These are phyloP conservation scores for Arthromyces matolae DNA, from an alignment of 768 basidiomycete genomes.

Conservation along the genomic window DNA sequence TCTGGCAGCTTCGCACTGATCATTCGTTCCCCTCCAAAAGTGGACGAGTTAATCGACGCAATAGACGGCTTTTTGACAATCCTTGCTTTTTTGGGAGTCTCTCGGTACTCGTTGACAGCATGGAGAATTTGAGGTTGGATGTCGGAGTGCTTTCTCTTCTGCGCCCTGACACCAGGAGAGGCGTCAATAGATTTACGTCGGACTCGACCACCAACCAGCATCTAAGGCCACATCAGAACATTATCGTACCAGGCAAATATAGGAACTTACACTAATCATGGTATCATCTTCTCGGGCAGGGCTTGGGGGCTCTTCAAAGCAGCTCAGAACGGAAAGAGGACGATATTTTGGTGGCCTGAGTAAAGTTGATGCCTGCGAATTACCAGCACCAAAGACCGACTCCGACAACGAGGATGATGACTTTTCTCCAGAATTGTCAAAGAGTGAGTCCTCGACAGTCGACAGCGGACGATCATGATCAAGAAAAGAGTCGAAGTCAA, in stretches of 20 bases:
- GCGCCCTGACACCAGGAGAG: constrained; percentile 65
- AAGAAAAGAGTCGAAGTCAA: constrained; percentile 68
- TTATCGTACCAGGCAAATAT: not conserved
- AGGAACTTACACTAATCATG: constrained; percentile 64
- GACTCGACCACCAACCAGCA: constrained; percentile 77
- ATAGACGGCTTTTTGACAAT: constrained; percentile 66
- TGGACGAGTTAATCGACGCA: constrained; percentile 56
- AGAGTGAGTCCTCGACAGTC: constrained; percentile 29
- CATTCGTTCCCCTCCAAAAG: constrained; percentile 69
- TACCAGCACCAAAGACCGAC: constrained; percentile 59
- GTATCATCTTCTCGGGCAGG: constrained; percentile 71
- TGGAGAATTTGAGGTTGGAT: constrained; percentile 30
- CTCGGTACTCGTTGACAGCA: constrained; percentile 25
- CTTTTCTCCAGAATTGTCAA: constrained; percentile 57
- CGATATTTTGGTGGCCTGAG: constrained; percentile 53
- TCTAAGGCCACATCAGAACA: constrained; percentile 36
- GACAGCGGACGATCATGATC: constrained; percentile 44
- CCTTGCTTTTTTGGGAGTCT: constrained; percentile 42
- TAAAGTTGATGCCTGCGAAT: constrained; percentile 30
- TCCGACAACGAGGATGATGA: constrained; percentile 50
- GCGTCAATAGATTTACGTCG: constrained; percentile 67
- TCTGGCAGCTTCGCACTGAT: constrained; percentile 57
- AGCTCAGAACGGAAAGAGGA: constrained; percentile 63
- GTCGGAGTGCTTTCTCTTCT: constrained; percentile 55
- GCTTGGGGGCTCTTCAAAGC: constrained; percentile 44